Conservation (phyloP, 768 basidiomycete genomes). For the Paxillus involutus region DNA sequence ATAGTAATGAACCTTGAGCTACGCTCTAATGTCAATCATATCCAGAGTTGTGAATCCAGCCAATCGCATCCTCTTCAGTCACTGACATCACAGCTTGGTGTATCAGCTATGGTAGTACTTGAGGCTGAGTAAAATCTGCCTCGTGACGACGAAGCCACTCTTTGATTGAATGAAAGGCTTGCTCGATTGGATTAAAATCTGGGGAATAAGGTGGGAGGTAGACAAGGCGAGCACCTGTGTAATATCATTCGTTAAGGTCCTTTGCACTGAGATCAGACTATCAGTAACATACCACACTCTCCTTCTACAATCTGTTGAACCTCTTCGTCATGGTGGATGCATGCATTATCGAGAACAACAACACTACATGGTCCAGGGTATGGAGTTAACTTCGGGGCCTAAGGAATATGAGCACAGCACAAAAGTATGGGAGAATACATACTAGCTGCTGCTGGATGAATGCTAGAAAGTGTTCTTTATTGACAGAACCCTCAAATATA, state of each 20-base stretch:
- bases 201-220: conserved; percentile 36
- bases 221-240: conserved; percentile 23
- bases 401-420: neutral
- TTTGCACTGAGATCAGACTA: neutral
- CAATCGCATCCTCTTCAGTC: conserved; percentile 15
- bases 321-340: conserved; percentile 39
- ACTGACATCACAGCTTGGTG: conserved; percentile 18
- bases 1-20: neutral
- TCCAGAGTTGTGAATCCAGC: conserved; percentile 25
- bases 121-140: conserved; percentile 2
- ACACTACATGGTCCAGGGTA: conserved; percentile 35
- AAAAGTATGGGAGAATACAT: neutral
- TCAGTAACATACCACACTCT: conserved; percentile 4
- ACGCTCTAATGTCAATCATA: conserved; percentile 8
- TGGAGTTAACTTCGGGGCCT: conserved; percentile 25
- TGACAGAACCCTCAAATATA: neutral
- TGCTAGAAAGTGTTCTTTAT: neutral
- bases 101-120: conserved; percentile 6
- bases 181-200: conserved; percentile 36
- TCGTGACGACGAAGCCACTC: conserved; percentile 28
- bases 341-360: conserved; percentile 36
- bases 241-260: neutral
- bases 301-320: conserved; percentile 31
- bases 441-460: neutral
- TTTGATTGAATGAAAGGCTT: conserved; percentile 33